A percentile compares a stretch with the other conserved stretches of the same genome.
These are phyloP conservation scores for Tetrapyrgos nigripes DNA, from an alignment of 1,284 basidiomycete genomes.

Conservation along the genomic window DNA sequence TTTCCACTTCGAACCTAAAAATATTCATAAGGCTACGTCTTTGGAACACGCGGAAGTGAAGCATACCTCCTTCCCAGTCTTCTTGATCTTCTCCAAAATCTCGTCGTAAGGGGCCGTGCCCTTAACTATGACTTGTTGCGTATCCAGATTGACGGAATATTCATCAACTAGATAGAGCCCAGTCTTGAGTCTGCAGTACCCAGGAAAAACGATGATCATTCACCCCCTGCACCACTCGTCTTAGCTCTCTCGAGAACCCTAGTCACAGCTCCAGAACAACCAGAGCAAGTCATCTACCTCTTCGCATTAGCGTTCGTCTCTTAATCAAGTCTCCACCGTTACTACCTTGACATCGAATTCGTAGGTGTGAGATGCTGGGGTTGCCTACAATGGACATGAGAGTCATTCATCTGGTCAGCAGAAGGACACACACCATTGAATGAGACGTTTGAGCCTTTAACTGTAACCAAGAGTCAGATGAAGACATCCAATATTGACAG, in stretches of 20 bases:
- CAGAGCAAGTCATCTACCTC: slow-evolving; percentile 79
- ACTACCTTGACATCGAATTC: slow-evolving; percentile 66
- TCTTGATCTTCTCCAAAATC: slow-evolving; percentile 78
- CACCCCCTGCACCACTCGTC: slow-evolving; percentile 55
- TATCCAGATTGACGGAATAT: slow-evolving; percentile 70
- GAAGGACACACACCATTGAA: neutral
- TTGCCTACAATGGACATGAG: neutral
- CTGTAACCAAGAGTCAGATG: too few species aligned
- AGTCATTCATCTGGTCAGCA: neutral
- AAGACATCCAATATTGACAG: too few species aligned
- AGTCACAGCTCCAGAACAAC: slow-evolving; percentile 82
- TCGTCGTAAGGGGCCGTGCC: slow-evolving; percentile 70
- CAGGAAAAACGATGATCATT: neutral
- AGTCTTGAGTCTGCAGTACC: neutral
- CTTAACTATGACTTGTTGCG: slow-evolving; percentile 75
- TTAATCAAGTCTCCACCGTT: neutral
- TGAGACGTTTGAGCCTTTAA: too few species aligned
- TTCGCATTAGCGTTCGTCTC: neutral
- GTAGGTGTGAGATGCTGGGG: slow-evolving; percentile 53
- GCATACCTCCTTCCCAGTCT: slow-evolving; percentile 83
- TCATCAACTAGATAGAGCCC: slow-evolving; percentile 51
- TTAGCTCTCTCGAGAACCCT: slow-evolving; percentile 78
- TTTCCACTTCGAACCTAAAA: slow-evolving; percentile 14
- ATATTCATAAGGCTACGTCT: neutral
- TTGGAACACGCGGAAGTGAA: neutral